These are phyloP conservation scores for Stephania japonica DNA, from an alignment of 164 flowering plant genomes.

Conservation along the genomic window DNA sequence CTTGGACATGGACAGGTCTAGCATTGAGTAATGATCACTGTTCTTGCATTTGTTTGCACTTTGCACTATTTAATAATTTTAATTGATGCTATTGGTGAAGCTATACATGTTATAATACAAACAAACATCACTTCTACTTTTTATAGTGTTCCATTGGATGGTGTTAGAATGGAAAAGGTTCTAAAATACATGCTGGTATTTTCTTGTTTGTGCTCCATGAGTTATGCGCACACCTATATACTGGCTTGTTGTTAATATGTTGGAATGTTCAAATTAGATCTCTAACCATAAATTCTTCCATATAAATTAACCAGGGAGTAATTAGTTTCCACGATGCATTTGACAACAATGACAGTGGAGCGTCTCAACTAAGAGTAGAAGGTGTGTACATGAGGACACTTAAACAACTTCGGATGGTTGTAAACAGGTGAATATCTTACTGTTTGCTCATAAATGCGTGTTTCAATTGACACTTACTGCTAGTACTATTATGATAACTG, in stretches of 20 bases:
- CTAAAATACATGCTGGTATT: neutral
- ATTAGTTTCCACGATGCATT: conserved; percentile 73
- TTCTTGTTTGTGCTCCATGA: neutral
- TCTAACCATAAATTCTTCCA: conserved; percentile 6
- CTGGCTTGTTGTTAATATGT: neutral
- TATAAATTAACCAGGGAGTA: conserved; percentile 51
- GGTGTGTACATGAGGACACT: conserved; percentile 99
- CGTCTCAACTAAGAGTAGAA: conserved; percentile 81
- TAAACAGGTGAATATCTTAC: conserved; percentile 52
- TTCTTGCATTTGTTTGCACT: neutral
- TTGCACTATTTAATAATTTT: too few species aligned
- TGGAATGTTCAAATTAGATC: neutral
- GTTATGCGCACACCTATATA: neutral
- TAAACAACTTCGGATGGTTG: conserved; percentile 94
- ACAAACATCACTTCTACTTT: neutral
- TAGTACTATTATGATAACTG: neutral
- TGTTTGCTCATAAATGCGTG: neutral
- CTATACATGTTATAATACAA: neutral
- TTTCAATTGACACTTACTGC: neutral
- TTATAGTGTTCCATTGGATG: neutral
- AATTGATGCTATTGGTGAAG: neutral
- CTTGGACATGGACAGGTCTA: too few species aligned
- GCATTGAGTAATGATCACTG: neutral
- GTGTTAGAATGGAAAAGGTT: neutral
- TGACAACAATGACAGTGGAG: conserved; percentile 66